Conservation (phyloP, 2,329 filamentous ascomycete genomes). For the Leptographium radiaticola region DNA sequence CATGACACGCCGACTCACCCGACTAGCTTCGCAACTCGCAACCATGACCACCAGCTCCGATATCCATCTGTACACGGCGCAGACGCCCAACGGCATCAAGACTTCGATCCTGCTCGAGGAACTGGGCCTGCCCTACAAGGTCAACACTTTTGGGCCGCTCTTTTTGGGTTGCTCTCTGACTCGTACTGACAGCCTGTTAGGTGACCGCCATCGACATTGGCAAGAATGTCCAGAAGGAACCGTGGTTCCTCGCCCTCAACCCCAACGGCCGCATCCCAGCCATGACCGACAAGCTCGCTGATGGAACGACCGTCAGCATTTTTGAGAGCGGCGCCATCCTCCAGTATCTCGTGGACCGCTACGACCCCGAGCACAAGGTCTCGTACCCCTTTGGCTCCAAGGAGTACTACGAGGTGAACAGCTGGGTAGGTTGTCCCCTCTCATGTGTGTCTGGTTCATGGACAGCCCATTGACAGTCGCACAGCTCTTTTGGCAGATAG, state of each 20-base stretch:
- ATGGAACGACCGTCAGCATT: constrained; percentile 59
- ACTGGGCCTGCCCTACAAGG: constrained; percentile 69
- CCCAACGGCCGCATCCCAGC: constrained; percentile 88
- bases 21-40: neutral
- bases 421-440: constrained; percentile 44
- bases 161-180: neutral
- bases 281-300: constrained; percentile 62
- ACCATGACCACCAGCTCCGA: constrained; percentile 38
- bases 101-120: constrained; percentile 79
- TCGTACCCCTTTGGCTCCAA: constrained; percentile 60
- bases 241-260: constrained; percentile 84
- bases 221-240: constrained; percentile 64
- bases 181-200: constrained; percentile 14
- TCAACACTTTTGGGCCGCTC: constrained; percentile 14
- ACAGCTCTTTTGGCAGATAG: constrained; percentile 61
- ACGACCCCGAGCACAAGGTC: constrained; percentile 72
- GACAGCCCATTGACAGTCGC: neutral
- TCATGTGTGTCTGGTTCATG: neutral
- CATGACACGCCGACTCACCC: neutral
- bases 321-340: constrained; percentile 80
- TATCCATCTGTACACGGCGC: constrained; percentile 69
- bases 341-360: constrained; percentile 70
- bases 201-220: constrained; percentile 53
- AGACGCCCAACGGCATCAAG: constrained; percentile 86
- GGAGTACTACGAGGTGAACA: constrained; percentile 69